Evolutionary conservation across 2,329 filamentous ascomycete genomes (phyloP).

Genomic region (Akanthomyces muscarius): DNA sequence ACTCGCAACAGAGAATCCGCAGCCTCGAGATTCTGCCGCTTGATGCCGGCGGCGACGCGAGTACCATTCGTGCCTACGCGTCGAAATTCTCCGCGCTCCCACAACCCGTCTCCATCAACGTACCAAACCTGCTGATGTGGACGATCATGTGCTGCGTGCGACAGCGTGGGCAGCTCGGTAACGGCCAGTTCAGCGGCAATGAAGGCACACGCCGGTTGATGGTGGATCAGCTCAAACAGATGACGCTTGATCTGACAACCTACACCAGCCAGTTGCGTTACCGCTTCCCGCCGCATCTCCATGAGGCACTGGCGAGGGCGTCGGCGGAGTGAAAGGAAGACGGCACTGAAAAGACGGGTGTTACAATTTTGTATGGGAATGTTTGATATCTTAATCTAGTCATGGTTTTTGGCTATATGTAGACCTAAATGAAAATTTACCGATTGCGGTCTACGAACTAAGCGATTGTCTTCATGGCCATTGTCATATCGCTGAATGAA

Average conservation of each 20-base stretch:
- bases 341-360: neutral
- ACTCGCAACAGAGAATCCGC: slow-evolving; percentile 59
- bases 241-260: slow-evolving; percentile 85
- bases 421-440: slow-evolving; percentile 2
- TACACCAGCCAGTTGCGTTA: slow-evolving; percentile 93
- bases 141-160: slow-evolving; percentile 80
- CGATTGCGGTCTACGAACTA: neutral
- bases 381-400: slow-evolving; percentile 1
- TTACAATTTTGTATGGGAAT: slow-evolving; percentile 5
- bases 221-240: slow-evolving; percentile 69
- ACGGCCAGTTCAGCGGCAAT: slow-evolving; percentile 70
- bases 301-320: slow-evolving; percentile 81
- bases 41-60: slow-evolving; percentile 68
- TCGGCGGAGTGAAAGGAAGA: slow-evolving; percentile 55
- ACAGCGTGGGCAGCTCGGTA: slow-evolving; percentile 67
- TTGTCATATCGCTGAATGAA: too few relatives aligned
- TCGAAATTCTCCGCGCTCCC: slow-evolving; percentile 76
- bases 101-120: slow-evolving; percentile 78
- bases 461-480: neutral
- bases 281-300: slow-evolving; percentile 78
- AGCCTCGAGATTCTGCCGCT: slow-evolving; percentile 76
- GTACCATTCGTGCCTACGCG: slow-evolving; percentile 73
- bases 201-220: slow-evolving; percentile 60
- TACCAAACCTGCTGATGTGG: slow-evolving; percentile 92
- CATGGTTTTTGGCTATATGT: slow-evolving; percentile 13